Conservation (phyloP, 139 green algal species). For the Tetradesmus obliquus region DNA sequence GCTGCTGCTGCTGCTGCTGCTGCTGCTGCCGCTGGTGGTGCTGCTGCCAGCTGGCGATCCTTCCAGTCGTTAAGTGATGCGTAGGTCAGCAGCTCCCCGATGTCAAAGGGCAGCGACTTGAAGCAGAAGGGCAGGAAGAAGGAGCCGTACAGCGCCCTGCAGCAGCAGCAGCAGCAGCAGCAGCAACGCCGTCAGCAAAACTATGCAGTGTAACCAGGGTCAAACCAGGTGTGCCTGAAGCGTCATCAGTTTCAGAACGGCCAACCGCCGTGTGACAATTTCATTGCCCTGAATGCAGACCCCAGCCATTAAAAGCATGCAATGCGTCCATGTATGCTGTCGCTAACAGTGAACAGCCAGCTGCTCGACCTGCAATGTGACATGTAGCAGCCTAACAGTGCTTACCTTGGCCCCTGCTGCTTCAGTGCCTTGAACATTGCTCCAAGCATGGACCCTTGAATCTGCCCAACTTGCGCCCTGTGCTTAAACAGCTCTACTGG, state of each 20-base stretch:
- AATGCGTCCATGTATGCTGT: no score
- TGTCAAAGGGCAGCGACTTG: slow-evolving; percentile 69
- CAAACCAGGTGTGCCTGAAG: no score
- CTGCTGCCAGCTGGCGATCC: neutral
- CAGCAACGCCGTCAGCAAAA: no score
- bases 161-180: neutral
- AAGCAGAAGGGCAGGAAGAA: slow-evolving; percentile 66
- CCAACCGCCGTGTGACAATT: no score
- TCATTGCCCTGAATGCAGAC: no score
- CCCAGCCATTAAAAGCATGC: no score
- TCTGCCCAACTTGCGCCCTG: slow-evolving; percentile 53
- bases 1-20: slow-evolving; percentile 12
- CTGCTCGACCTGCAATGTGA: no score
- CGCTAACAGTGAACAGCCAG: no score
- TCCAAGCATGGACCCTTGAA: slow-evolving; percentile 51
- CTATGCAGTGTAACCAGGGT: no score
- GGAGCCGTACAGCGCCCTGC: slow-evolving; percentile 51
- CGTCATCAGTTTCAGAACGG: no score
- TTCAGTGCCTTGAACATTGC: slow-evolving; percentile 45
- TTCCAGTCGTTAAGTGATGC: slow-evolving; percentile 51
- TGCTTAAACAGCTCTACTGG: slow-evolving; percentile 81
- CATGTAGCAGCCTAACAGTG: neutral
- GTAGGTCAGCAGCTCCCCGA: slow-evolving; percentile 70
- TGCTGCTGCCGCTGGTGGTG: neutral
- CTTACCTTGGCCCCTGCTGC: slow-evolving; percentile 38